Evolutionary conservation across 208 protist genomes (phyloP).

Genomic region (Crithidia fasciculata): DNA sequence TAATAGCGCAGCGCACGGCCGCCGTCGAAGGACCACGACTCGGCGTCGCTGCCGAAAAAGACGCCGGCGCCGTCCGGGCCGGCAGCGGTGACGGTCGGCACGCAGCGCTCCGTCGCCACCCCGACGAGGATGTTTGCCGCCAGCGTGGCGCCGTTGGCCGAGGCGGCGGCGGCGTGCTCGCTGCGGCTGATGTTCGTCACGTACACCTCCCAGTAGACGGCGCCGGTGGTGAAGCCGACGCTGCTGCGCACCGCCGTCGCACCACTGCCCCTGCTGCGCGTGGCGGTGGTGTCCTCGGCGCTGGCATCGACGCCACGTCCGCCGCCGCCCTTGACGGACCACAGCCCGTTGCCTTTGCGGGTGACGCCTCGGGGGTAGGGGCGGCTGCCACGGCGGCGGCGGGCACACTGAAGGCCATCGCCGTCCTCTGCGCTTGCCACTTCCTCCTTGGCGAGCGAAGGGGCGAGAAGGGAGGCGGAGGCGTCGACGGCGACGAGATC

Average conservation of each 20-base stretch:
- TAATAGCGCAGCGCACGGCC: slow-evolving; percentile 51
- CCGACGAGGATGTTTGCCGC: slow-evolving; percentile 54
- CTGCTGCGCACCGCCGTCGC: slow-evolving; percentile 58
- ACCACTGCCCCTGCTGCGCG: not conserved
- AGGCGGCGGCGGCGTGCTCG: slow-evolving; percentile 13
- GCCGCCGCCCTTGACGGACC: slow-evolving; percentile 32
- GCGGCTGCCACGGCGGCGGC: too few species aligned
- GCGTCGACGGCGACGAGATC: not conserved
- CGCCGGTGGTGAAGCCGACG: slow-evolving; percentile 74
- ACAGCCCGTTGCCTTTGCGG: slow-evolving; percentile 38
- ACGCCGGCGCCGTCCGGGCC: slow-evolving; percentile 27
- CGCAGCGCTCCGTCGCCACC: slow-evolving; percentile 54
- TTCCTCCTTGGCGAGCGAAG: not conserved
- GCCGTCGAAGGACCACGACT: slow-evolving; percentile 87
- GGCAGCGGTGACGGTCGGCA: not conserved
- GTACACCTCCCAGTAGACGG: slow-evolving; percentile 90
- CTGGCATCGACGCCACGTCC: not conserved
- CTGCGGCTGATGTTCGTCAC: slow-evolving; percentile 55
- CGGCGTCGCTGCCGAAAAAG: slow-evolving; percentile 66
- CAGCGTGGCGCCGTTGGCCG: slow-evolving; percentile 4
- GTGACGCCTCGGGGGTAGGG: slow-evolving; percentile 18
- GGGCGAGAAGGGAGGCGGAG: not conserved
- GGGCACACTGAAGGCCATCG: not conserved
- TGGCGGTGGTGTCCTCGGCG: not conserved
- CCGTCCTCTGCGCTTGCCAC: not conserved